Conservation (phyloP, 2,329 filamentous ascomycete genomes). For the Microthyrium microscopicum region DNA sequence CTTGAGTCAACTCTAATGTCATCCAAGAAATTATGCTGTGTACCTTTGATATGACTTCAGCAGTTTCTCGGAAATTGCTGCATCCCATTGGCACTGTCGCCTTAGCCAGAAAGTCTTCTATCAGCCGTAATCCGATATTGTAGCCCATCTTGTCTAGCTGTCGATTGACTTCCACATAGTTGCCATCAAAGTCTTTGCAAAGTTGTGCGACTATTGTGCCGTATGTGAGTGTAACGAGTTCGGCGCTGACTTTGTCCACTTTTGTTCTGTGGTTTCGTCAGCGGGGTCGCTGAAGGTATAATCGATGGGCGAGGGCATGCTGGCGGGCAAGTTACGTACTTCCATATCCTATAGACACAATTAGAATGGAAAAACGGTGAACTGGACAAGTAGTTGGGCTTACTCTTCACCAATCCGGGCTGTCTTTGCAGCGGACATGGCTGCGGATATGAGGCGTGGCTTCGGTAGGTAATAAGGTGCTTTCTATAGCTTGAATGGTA, state of each 20-base stretch:
- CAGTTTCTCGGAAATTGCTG: slow-evolving; percentile 84
- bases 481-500: no score
- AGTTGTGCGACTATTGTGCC: slow-evolving; percentile 93
- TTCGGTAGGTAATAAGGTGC: no score
- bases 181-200: slow-evolving; percentile 87
- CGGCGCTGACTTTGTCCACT: slow-evolving; percentile 94
- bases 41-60: slow-evolving; percentile 91
- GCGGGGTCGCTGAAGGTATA: no score
- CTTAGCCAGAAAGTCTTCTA: slow-evolving; percentile 95
- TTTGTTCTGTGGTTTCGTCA: slow-evolving; percentile 50
- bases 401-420: slow-evolving; percentile 61
- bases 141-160: slow-evolving; percentile 99
- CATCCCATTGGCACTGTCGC: slow-evolving; percentile 70
- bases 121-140: slow-evolving; percentile 88
- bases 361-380: slow-evolving; percentile 14
- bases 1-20: slow-evolving; percentile 3
- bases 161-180: slow-evolving; percentile 92
- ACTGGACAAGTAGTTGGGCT: slow-evolving; percentile 18
- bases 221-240: slow-evolving; percentile 93
- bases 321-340: slow-evolving; percentile 42
- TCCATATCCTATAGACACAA: slow-evolving; percentile 58
- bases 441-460: slow-evolving; percentile 5
- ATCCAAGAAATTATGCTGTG: slow-evolving; percentile 5
- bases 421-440: slow-evolving; percentile 44
- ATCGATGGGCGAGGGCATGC: background rate